These are phyloP conservation scores for Lichtheimia ornata DNA, from an alignment of 371 early-diverging fungal genomes.

Conservation along the genomic window DNA sequence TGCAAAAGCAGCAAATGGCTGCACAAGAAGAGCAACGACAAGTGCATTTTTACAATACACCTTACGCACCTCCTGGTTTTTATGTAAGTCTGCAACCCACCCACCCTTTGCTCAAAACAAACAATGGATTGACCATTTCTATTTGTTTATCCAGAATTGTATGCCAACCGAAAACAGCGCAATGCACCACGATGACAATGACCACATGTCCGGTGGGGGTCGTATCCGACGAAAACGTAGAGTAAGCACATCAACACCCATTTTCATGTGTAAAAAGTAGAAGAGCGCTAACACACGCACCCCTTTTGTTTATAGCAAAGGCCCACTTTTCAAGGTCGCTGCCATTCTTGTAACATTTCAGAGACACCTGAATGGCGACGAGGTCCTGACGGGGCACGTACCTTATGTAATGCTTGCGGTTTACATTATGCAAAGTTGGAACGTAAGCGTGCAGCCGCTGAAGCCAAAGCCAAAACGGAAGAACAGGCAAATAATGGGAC, in stretches of 20 bases:
- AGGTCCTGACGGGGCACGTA: conserved; percentile 69
- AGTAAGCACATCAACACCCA: neutral
- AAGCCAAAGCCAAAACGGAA: conserved; percentile 6
- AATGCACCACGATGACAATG: neutral
- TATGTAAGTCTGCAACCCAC: conserved; percentile 8
- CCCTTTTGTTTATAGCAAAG: conserved; percentile 25
- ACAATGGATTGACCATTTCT: neutral
- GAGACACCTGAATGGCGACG: conserved; percentile 75
- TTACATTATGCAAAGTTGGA: conserved; percentile 53
- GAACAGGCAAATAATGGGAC: neutral
- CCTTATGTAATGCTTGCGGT: conserved; percentile 73
- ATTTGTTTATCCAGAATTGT: neutral
- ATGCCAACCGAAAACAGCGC: neutral
- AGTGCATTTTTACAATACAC: conserved; percentile 4
- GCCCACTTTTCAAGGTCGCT: conserved; percentile 48
- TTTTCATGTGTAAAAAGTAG: neutral
- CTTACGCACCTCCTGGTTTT: conserved; percentile 1
- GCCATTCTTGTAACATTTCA: conserved; percentile 63
- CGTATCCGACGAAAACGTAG: conserved; percentile 13
- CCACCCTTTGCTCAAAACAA: too few species aligned
- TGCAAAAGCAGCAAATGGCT: conserved; percentile 22
- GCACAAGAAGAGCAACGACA: conserved; percentile 14
- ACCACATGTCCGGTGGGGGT: neutral
- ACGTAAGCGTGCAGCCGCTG: conserved; percentile 28
- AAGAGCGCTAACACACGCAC: neutral